Evolutionary conservation across 192 early-diverging fungal genomes (phyloP).

Genomic region (Coemansia sp.): DNA sequence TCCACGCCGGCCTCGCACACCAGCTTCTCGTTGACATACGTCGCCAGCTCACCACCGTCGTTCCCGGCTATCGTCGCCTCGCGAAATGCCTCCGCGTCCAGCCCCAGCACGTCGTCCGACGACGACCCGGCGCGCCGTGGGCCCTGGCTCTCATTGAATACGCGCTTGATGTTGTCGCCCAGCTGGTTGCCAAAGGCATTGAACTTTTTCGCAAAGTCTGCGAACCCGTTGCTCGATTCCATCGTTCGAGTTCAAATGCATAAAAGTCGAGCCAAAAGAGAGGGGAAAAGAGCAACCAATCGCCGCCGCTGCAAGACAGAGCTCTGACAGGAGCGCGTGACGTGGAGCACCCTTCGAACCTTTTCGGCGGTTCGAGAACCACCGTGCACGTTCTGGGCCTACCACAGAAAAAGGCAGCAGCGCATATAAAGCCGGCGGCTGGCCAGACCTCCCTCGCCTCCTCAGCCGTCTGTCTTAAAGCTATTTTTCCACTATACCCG

Average conservation of each 20-base stretch:
- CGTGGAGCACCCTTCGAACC: too few relatives aligned
- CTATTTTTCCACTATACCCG: neutral
- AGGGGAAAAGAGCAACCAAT: neutral
- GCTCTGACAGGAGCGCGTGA: too few relatives aligned
- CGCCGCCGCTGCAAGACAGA: too few relatives aligned
- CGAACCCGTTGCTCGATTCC: constrained; percentile 32
- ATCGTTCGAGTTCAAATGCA: constrained; percentile 1
- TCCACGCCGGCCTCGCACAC: constrained; percentile 68
- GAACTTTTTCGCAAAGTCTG: constrained; percentile 48
- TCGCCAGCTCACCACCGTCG: constrained; percentile 52
- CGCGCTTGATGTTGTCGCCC: constrained; percentile 44
- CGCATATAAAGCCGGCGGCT: too few relatives aligned
- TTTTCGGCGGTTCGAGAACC: neutral
- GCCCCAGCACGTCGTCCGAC: constrained; percentile 48
- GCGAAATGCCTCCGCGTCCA: constrained; percentile 49
- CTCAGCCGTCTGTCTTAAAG: neutral
- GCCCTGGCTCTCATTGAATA: constrained; percentile 29
- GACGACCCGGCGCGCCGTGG: constrained; percentile 23
- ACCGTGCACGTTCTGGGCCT: too few relatives aligned
- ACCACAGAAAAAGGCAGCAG: too few relatives aligned
- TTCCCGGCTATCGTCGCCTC: constrained; percentile 51
- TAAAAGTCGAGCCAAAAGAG: neutral
- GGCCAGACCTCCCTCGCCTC: too few relatives aligned
- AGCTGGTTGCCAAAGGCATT: constrained; percentile 46
- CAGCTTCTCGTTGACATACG: constrained; percentile 49